Evolutionary conservation across 2,329 filamentous ascomycete species (phyloP).

Genomic region (Cadophora sp.): DNA sequence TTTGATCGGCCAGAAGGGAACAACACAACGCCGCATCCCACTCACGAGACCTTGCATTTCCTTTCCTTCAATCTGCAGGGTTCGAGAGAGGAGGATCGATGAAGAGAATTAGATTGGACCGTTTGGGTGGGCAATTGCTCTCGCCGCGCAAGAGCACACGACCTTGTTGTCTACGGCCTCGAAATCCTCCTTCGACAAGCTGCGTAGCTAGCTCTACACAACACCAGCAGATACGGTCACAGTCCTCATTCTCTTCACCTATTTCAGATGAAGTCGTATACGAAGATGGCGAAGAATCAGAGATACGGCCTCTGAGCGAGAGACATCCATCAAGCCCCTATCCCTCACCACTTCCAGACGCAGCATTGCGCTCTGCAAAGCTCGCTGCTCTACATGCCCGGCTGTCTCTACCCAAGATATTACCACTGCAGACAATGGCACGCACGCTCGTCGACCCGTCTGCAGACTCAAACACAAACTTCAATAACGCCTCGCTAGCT

Average conservation of each 20-base stretch:
- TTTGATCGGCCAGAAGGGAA: conserved; percentile 33
- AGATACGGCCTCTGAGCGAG: conserved; percentile 35
- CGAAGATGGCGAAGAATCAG: conserved; percentile 35
- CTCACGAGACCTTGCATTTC: conserved; percentile 9
- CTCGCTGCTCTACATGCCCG: conserved; percentile 91
- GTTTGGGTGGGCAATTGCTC: conserved; percentile 66
- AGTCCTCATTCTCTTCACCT: conserved; percentile 28
- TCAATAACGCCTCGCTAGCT: conserved; percentile 89
- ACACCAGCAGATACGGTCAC: conserved; percentile 30
- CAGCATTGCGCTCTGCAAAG: conserved; percentile 79
- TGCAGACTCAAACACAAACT: conserved; percentile 77
- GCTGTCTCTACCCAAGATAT: conserved; percentile 78
- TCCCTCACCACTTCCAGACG: conserved; percentile 74
- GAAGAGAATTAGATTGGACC: conserved; percentile 67
- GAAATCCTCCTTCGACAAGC: conserved; percentile 40
- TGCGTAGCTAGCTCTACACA: conserved; percentile 35
- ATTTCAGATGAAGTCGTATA: conserved; percentile 33
- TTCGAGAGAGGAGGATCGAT: conserved; percentile 47
- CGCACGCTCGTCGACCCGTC: conserved; percentile 85
- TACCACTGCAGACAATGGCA: conserved; percentile 86
- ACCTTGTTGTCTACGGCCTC: conserved; percentile 50
- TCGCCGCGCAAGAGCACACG: conserved; percentile 44
- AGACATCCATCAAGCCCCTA: conserved; percentile 45
- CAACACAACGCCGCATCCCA: conserved; percentile 27
- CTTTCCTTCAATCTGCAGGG: conserved; percentile 23